Percentiles rank a stretch among this genome's conserved stretches.
Evolutionary conservation across 345 rosid genomes (phyloP).

Genomic region (Litchi chinensis): DNA sequence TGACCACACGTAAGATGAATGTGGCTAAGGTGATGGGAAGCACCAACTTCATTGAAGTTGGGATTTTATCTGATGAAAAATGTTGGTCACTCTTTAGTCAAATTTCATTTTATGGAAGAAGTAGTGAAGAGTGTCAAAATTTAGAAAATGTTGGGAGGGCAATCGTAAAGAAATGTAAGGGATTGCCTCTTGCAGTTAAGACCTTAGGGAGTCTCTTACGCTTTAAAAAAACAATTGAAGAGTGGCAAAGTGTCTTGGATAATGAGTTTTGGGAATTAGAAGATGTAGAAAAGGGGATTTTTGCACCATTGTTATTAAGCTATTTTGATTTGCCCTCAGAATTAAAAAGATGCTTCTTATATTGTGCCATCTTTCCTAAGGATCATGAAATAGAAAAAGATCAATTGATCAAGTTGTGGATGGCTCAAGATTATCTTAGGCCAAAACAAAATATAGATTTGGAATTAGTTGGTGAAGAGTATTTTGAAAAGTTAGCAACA

Average conservation of each 20-base stretch:
- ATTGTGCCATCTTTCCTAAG: background rate
- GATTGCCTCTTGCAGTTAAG: background rate
- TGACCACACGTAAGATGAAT: conserved; percentile 3
- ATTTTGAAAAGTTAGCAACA: background rate
- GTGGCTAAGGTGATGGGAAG: background rate
- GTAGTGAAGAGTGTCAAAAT: background rate
- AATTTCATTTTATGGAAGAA: background rate
- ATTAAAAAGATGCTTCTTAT: background rate
- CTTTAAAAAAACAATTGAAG: background rate
- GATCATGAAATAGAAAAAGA: background rate
- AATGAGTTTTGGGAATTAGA: background rate
- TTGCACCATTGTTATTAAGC: background rate
- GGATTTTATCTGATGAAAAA: background rate
- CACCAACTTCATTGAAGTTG: background rate
- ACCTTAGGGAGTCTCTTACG: background rate
- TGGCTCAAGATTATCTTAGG: background rate
- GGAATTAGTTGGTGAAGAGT: background rate
- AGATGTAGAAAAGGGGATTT: background rate
- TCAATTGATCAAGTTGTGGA: background rate
- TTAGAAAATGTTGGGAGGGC: background rate
- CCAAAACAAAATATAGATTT: background rate
- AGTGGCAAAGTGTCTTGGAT: background rate
- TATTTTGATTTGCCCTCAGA: background rate
- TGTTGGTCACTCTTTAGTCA: background rate
- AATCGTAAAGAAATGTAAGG: background rate